Evolutionary conservation across 495 filamentous ascomycete genomes (phyloP).

Genomic region (Recurvomyces mirabilis): DNA sequence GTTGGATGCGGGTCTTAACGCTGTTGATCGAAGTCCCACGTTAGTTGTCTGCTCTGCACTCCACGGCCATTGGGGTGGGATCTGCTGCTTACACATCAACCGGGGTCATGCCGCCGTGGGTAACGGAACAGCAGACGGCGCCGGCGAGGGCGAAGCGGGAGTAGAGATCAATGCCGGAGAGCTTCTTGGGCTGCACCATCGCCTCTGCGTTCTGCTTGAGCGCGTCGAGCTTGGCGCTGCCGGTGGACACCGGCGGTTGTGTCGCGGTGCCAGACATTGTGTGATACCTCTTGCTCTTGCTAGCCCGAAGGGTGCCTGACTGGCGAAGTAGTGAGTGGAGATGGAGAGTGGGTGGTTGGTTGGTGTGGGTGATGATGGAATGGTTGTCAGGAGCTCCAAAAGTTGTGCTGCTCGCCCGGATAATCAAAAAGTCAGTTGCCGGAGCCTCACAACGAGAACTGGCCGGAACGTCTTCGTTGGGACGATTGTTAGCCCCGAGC

Average conservation of each 20-base stretch:
- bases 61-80: no score
- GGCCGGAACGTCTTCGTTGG: no score
- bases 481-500: no score
- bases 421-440: no score
- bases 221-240: conserved; percentile 32
- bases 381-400: no score
- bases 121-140: conserved; percentile 88
- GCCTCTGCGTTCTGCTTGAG: conserved; percentile 25
- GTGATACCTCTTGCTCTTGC: neutral
- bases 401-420: no score
- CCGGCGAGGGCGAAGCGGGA: conserved; percentile 82
- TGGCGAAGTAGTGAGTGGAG: neutral
- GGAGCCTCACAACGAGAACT: no score
- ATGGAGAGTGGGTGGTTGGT: neutral
- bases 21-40: conserved; percentile 25
- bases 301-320: neutral
- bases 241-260: conserved; percentile 26
- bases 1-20: conserved; percentile 37
- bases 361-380: no score
- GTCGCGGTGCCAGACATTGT: conserved; percentile 14
- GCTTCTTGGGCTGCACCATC: conserved; percentile 22
- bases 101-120: conserved; percentile 82
- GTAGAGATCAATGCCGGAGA: conserved; percentile 33
- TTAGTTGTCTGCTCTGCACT: no score
- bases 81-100: conserved; percentile 90